Percentiles rank a stretch among this genome's conserved stretches.
Evolutionary conservation across 257 asterid genomes (phyloP).

Genomic region (Przewalskia tangutica): DNA sequence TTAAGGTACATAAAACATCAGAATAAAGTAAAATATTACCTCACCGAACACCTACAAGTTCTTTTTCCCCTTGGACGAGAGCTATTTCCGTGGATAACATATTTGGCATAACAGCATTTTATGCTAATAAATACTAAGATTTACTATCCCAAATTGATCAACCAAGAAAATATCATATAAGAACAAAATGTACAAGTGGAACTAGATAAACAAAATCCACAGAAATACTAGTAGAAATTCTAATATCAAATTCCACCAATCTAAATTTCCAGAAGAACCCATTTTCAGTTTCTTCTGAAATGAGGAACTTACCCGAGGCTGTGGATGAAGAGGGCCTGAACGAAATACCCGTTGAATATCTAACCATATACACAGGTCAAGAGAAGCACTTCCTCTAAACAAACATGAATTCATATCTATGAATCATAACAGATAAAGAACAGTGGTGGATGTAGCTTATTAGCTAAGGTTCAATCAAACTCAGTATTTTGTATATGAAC

Average conservation of each 20-base stretch:
- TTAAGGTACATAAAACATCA: background rate
- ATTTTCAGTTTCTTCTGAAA: background rate
- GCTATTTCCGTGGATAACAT: background rate
- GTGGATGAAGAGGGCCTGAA: conserved; percentile 82
- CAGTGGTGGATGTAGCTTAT: background rate
- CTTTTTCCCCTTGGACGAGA: background rate
- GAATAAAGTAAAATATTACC: background rate
- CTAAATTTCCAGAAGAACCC: background rate
- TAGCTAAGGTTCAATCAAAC: background rate
- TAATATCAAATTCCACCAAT: background rate
- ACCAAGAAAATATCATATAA: background rate
- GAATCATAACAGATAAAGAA: background rate
- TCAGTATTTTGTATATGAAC: background rate
- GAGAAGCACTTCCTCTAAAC: conserved; percentile 17
- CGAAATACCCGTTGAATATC: conserved; percentile 84
- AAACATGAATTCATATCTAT: conserved; percentile 4
- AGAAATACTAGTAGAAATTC: background rate
- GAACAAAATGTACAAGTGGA: background rate
- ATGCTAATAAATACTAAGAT: background rate
- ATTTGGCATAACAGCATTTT: background rate
- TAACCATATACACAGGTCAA: conserved; percentile 32
- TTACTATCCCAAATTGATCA: background rate
- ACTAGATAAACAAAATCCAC: background rate
- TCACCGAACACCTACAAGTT: background rate
- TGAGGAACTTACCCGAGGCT: conserved; percentile 65